phyloP scores from a whole-genome alignment of 331 rosid species.

The Malus hybrid region DNA sequence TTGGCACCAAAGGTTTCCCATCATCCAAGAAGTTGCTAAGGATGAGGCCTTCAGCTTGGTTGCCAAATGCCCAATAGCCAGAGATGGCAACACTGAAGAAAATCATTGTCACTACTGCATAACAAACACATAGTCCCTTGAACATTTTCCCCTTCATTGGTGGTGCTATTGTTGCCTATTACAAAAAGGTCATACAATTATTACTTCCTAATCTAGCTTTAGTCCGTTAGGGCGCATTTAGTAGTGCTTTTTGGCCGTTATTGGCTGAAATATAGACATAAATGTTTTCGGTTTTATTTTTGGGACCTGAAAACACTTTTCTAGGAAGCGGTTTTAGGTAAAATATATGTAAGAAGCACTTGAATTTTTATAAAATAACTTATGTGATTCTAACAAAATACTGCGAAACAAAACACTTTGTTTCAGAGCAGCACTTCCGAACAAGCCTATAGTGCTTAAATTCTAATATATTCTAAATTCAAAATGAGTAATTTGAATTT shows the following conservation, averaged over 20 bases:
- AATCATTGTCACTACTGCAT: conserved; percentile 30
- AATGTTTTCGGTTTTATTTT: not conserved
- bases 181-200: not conserved
- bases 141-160: conserved; percentile 88
- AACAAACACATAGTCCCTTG: conserved; percentile 61
- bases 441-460: not conserved
- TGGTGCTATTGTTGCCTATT: conserved; percentile 78
- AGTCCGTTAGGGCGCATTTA: not conserved
- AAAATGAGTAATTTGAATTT: not conserved
- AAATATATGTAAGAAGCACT: not conserved
- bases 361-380: not conserved
- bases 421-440: not conserved
- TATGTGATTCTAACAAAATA: not conserved
- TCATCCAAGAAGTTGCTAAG: conserved; percentile 46
- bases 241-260: not conserved
- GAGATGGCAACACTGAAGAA: conserved; percentile 65
- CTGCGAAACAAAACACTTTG: not conserved
- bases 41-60: conserved; percentile 41
- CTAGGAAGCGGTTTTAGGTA: not conserved
- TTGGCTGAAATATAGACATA: not conserved
- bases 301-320: not conserved
- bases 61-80: conserved; percentile 92
- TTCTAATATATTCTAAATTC: no score
- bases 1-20: conserved; percentile 54
- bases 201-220: not conserved